Conservation (phyloP, 805 yeast species). For the Maudiozyma pseudohumilis region DNA sequence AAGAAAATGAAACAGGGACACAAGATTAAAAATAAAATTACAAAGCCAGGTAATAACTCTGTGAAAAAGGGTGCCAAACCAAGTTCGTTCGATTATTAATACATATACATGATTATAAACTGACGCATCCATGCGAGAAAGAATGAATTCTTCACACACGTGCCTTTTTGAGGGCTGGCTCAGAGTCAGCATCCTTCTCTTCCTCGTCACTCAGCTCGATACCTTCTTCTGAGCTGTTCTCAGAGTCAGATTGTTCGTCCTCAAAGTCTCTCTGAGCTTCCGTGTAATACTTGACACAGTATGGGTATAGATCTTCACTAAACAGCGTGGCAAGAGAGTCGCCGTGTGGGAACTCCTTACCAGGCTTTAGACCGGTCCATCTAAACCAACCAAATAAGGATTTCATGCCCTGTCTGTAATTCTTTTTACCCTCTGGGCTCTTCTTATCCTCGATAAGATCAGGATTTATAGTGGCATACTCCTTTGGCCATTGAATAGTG, state of each 20-base stretch:
- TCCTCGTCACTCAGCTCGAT: slow-evolving; percentile 8
- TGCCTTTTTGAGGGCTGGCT: slow-evolving; percentile 2
- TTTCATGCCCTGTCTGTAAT: slow-evolving; percentile 63
- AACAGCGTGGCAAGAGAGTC: slow-evolving; percentile 66
- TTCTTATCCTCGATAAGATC: slow-evolving; percentile 35
- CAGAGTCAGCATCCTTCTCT: slow-evolving; percentile 1
- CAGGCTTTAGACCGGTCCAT: slow-evolving; percentile 74
- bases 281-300: slow-evolving; percentile 73
- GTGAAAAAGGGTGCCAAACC: background rate
- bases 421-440: slow-evolving; percentile 44
- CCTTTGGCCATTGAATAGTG: slow-evolving; percentile 59
- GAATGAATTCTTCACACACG: background rate
- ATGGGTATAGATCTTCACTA: slow-evolving; percentile 73
- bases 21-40: slow-evolving; percentile 1
- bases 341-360: slow-evolving; percentile 70
- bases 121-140: background rate
- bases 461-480: slow-evolving; percentile 49
- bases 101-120: background rate
- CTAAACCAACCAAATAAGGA: slow-evolving; percentile 80
- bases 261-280: slow-evolving; percentile 60
- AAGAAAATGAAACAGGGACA: background rate
- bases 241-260: slow-evolving; percentile 41
- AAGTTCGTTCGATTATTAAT: background rate
- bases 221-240: slow-evolving; percentile 13
- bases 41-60: slow-evolving; percentile 4